Base-by-base conservation (phyloP, 441 rosid genomes). In the Erodium trifolium region DNA sequence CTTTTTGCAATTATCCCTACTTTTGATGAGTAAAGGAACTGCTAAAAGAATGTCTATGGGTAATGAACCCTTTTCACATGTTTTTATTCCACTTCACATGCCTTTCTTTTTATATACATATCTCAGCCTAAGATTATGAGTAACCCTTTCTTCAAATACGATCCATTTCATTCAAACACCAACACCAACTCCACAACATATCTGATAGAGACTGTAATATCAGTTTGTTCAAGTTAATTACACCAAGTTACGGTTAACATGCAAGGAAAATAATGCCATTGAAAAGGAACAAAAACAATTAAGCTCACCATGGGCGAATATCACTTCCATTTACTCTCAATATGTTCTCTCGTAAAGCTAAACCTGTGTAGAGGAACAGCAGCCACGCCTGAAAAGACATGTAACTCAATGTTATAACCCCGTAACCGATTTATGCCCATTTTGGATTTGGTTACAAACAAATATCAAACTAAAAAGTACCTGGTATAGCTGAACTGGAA, bases 301-400 rank as follows among this genome's bases (percentile, higher is more conserved):
- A 5, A 3, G 1, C 16, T 57, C 84, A 93, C 99, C 99, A 93
- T 62, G 97, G 82, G 77, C 99, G 97, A 74, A 93, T 93, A 76
- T 93, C 99, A 71, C 99, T 93, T 78, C 99, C 99, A 71, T 93
- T 93, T 65, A 88, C 93, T 81, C 92, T 84, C 77, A 94, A 74
- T 69, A 91, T 84, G 76, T 94, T 94, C 76, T 94, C 99, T 65
- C 99, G 89, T 87, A 94, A 77, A 60, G 91, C 91, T 91, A 93
- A 87, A 69, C 96, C 97, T 39, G 93, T 88, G 76, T 93, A 91
- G 68, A 93, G 99, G 84, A 93, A 90, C 76, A 91, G 73, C 23
- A 94, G 86, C 97, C 99, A 94, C 47, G 93, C 97, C 99, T 94
- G 78, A 77, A 23, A 67, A 63, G 75, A 63, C 4, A 65, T 8